Percentiles rank a stretch among this genome's conserved stretches.
phyloP scores from a whole-genome alignment of 2,329 filamentous ascomycete species.

The Podosphaera aphanis region DNA sequence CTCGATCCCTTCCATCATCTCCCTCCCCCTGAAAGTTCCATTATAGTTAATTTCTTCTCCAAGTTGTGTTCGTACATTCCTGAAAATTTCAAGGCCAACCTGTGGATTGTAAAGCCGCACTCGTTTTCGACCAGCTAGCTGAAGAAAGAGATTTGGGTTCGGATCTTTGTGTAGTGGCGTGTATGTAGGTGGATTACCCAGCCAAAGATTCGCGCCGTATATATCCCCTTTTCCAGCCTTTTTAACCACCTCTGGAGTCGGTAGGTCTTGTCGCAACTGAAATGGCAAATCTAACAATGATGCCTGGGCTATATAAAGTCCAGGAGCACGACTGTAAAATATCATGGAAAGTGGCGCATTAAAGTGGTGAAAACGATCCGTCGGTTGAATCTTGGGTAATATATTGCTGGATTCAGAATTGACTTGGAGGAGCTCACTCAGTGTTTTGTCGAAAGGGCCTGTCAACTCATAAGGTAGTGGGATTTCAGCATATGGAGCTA shows the following conservation, averaged over 20 bases:
- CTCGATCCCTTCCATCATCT: slow-evolving; percentile 80
- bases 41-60: slow-evolving; percentile 16
- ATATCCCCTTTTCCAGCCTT: slow-evolving; percentile 52
- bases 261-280: slow-evolving; percentile 38
- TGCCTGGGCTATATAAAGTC: slow-evolving; percentile 68
- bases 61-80: slow-evolving; percentile 19
- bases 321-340: slow-evolving; percentile 4
- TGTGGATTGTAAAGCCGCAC: slow-evolving; percentile 48
- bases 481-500: slow-evolving; percentile 20
- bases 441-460: not conserved
- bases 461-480: slow-evolving; percentile 34
- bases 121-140: slow-evolving; percentile 49
- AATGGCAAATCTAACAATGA: slow-evolving; percentile 44
- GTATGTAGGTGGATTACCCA: slow-evolving; percentile 66
- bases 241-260: slow-evolving; percentile 38
- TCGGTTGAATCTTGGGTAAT: slow-evolving; percentile 2
- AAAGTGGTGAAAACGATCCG: slow-evolving; percentile 21
- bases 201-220: slow-evolving; percentile 74
- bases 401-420: not conserved
- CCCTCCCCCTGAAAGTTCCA: slow-evolving; percentile 37
- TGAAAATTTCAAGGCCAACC: slow-evolving; percentile 41
- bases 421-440: not conserved
- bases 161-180: slow-evolving; percentile 83
- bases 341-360: slow-evolving; percentile 18
- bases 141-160: slow-evolving; percentile 79